Evolutionary conservation across 2,329 filamentous ascomycete genomes (phyloP).

Genomic region (Neofusicoccum laricinum): DNA sequence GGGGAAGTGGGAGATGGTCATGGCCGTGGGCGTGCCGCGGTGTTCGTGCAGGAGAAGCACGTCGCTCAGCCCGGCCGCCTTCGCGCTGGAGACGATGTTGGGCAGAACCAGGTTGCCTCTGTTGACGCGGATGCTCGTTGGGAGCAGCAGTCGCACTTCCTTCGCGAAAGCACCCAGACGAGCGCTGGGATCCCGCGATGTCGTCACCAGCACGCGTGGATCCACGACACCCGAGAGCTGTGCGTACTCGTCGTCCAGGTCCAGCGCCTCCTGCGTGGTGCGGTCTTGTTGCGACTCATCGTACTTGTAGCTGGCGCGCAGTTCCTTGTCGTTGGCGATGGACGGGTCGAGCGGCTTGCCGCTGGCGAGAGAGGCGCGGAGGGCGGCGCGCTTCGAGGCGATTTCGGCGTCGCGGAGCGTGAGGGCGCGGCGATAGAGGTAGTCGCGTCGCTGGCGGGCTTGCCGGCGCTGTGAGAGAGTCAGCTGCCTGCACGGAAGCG

Average conservation of each 20-base stretch:
- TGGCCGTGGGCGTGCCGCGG: slow-evolving; percentile 83
- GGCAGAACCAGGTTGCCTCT: slow-evolving; percentile 85
- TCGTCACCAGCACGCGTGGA: slow-evolving; percentile 84
- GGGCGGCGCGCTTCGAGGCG: slow-evolving; percentile 81
- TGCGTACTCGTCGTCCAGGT: slow-evolving; percentile 85
- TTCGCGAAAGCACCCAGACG: slow-evolving; percentile 88
- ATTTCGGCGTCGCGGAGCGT: slow-evolving; percentile 89
- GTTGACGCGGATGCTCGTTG: slow-evolving; percentile 84
- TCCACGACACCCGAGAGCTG: slow-evolving; percentile 89
- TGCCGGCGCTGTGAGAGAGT: slow-evolving; percentile 54
- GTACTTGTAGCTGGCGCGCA: slow-evolving; percentile 88
- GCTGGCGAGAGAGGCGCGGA: slow-evolving; percentile 81
- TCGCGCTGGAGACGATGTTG: slow-evolving; percentile 78
- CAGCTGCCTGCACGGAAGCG: neutral
- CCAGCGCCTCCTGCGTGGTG: slow-evolving; percentile 65
- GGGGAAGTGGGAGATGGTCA: slow-evolving; percentile 83
- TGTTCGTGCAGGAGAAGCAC: slow-evolving; percentile 83
- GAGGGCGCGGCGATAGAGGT: slow-evolving; percentile 86
- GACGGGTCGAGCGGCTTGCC: slow-evolving; percentile 80
- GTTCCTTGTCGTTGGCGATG: slow-evolving; percentile 79
- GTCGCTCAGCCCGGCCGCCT: slow-evolving; percentile 77
- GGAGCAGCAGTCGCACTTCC: slow-evolving; percentile 79
- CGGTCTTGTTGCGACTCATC: slow-evolving; percentile 77
- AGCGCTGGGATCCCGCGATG: slow-evolving; percentile 81
- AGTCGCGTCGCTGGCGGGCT: slow-evolving; percentile 76